Conservation (phyloP, 495 filamentous ascomycete species). For the Hypoxylon lenormandii region DNA sequence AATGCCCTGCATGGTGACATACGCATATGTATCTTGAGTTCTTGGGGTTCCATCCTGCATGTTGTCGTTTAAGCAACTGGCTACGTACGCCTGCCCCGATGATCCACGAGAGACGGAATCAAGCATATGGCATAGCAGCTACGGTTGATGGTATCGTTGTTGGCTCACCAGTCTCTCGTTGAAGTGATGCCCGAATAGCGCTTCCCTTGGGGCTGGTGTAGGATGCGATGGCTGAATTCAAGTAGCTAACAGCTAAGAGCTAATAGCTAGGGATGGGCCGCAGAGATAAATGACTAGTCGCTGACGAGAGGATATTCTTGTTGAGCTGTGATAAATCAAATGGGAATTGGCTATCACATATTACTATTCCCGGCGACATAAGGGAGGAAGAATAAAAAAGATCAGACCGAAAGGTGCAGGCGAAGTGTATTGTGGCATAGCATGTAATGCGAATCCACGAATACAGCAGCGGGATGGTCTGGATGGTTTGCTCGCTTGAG, state of each 20-base stretch:
- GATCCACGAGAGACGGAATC: slow-evolving; percentile 5
- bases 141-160: slow-evolving; percentile 2
- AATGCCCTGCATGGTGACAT: slow-evolving; percentile 36
- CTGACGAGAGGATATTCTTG: slow-evolving; percentile 23
- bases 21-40: slow-evolving; percentile 20
- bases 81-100: slow-evolving; percentile 16
- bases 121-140: background rate
- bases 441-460: slow-evolving; percentile 11
- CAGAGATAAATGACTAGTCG: slow-evolving; percentile 4
- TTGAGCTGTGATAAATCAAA: slow-evolving; percentile 1
- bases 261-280: too few relatives aligned
- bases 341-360: slow-evolving; percentile 26
- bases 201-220: slow-evolving; percentile 4
- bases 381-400: slow-evolving; percentile 1
- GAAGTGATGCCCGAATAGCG: background rate
- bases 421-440: slow-evolving; percentile 28
- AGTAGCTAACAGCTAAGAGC: background rate
- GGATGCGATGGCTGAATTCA: slow-evolving; percentile 12
- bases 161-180: background rate
- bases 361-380: slow-evolving; percentile 9
- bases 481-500: slow-evolving; percentile 22
- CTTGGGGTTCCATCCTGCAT: slow-evolving; percentile 9
- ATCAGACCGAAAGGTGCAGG: slow-evolving; percentile 39
- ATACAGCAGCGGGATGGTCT: slow-evolving; percentile 15
- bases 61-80: slow-evolving; percentile 18